Evolutionary conservation across 257 asterid genomes (phyloP).

Genomic region (Pogostemon cablin): DNA sequence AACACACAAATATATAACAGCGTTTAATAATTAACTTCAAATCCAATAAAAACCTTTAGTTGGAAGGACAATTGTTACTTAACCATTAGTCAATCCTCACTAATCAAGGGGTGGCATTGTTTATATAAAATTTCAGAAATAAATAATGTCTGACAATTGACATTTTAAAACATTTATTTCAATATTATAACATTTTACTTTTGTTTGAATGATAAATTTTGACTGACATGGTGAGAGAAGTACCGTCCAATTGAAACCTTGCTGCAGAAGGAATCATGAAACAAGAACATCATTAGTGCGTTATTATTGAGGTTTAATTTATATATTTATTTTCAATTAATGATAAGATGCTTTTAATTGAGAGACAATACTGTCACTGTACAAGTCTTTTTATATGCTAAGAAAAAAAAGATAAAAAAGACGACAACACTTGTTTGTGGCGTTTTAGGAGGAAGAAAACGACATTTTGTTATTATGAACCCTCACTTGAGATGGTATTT

Average conservation of each 20-base stretch:
- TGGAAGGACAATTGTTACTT: constrained; percentile 39
- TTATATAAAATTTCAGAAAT: constrained; percentile 6
- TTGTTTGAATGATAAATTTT: constrained; percentile 36
- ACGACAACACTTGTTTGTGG: no score
- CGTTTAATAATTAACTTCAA: constrained; percentile 33
- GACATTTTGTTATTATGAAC: no score
- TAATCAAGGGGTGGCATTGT: constrained; percentile 38
- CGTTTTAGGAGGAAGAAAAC: no score
- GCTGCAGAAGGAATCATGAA: constrained; percentile 39
- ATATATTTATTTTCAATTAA: constrained; percentile 21
- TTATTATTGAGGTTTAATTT: constrained; percentile 42
- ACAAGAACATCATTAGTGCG: constrained; percentile 32
- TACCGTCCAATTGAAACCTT: constrained; percentile 43
- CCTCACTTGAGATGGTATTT: no score
- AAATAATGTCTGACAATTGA: constrained; percentile 48
- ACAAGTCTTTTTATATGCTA: no score
- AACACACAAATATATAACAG: constrained; percentile 29
- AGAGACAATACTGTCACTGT: constrained; percentile 48
- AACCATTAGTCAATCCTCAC: constrained; percentile 38
- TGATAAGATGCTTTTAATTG: constrained; percentile 29
- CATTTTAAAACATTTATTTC: neutral
- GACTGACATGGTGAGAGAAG: constrained; percentile 31
- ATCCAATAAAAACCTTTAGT: constrained; percentile 10
- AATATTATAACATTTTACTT: constrained; percentile 31
- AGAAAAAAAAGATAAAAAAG: constrained; percentile 13